Conservation (phyloP, 2,329 filamentous ascomycete genomes). For the Zopfia rhizophila region DNA sequence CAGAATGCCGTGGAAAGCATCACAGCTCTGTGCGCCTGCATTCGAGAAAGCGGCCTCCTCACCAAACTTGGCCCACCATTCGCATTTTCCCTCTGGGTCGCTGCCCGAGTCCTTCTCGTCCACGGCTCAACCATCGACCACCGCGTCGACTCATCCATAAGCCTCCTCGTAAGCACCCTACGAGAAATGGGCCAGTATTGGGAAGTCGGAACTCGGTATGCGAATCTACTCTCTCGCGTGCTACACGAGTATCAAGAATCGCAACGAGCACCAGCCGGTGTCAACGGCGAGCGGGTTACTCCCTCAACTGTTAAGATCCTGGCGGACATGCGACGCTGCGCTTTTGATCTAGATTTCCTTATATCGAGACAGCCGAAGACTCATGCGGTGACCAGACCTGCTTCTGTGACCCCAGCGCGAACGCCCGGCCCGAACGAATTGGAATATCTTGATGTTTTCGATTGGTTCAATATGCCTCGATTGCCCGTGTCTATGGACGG, state of each 20-base stretch:
- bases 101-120: conserved; percentile 84
- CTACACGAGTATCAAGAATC: conserved; percentile 87
- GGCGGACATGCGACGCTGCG: conserved; percentile 90
- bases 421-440: conserved; percentile 83
- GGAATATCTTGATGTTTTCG: conserved; percentile 91
- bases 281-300: conserved; percentile 76
- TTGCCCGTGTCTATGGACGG: conserved; percentile 61
- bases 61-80: conserved; percentile 88
- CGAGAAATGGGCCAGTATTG: conserved; percentile 83
- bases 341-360: conserved; percentile 88
- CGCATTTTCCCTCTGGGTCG: conserved; percentile 92
- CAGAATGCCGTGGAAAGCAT: conserved; percentile 78
- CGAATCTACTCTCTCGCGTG: conserved; percentile 80
- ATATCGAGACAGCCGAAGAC: conserved; percentile 79
- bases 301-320: conserved; percentile 87
- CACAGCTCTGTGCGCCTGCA: conserved; percentile 79
- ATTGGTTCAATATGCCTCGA: conserved; percentile 91
- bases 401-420: conserved; percentile 65
- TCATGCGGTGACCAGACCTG: conserved; percentile 45
- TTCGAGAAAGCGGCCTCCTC: conserved; percentile 77
- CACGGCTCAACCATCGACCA: conserved; percentile 91
- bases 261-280: conserved; percentile 66
- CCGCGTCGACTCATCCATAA: conserved; percentile 80
- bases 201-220: conserved; percentile 87
- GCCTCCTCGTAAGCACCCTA: conserved; percentile 83